Percentiles rank a stretch among this genome's conserved stretches.
phyloP scores from a whole-genome alignment of 495 filamentous ascomycete genomes.

The Xylaria longipes region DNA sequence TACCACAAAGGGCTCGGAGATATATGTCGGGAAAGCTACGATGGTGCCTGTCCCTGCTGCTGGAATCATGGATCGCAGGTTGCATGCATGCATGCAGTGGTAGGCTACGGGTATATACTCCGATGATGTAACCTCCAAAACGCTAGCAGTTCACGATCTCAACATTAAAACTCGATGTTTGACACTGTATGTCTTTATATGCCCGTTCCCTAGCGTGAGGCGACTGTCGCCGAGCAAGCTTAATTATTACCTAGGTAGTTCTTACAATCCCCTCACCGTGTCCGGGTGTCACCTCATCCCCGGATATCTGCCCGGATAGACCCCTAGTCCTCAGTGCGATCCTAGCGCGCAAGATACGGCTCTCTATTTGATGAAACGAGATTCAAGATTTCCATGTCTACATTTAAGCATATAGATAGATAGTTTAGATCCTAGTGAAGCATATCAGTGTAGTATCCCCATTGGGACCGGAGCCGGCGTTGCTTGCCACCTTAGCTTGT shows the following conservation, averaged over 20 bases:
- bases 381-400: not conserved
- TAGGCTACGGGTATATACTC: conserved; percentile 19
- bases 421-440: not conserved
- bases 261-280: not conserved
- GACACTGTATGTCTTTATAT: not conserved
- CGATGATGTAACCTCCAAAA: conserved; percentile 12
- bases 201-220: too few species aligned
- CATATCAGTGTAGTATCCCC: not conserved
- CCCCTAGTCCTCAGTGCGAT: not conserved
- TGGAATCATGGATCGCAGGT: not conserved
- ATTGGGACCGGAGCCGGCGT: conserved; percentile 12
- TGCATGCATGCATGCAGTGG: conserved; percentile 21
- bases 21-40: not conserved
- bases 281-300: not conserved
- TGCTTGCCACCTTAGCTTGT: not conserved
- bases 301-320: not conserved
- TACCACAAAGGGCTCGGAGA: not conserved
- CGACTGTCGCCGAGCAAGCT: not conserved
- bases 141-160: conserved; percentile 4
- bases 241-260: not conserved
- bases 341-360: not conserved
- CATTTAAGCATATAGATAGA: not conserved
- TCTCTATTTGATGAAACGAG: too few species aligned
- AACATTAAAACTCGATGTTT: not conserved
- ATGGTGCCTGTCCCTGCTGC: conserved; percentile 8